Base-by-base conservation (phyloP, 176 grass and related monocot genomes). In the Eleusine coracana region DNA sequence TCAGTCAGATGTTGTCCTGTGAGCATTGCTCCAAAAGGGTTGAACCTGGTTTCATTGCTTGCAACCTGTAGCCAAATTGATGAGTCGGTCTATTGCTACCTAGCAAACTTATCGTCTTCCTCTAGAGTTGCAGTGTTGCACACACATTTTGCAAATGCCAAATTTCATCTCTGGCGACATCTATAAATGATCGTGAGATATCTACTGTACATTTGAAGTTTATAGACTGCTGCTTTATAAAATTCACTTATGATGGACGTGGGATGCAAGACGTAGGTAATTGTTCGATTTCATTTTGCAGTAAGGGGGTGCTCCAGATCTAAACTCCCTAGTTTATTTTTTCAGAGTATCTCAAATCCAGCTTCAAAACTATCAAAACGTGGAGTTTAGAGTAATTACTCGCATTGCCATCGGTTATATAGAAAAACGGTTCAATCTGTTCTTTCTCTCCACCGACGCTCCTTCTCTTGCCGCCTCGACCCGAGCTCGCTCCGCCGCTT, bases 1-100 rank as follows among this genome's bases (percentile, higher is more conserved):
- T 86, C 54, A 18, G 61, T 37, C 12, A 52, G 41, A 68, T 70
- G 40, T 6, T 74, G 38, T 70, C 12, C 23, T 37, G 54, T 73
- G 76, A 74, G 36, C 60, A 74, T 48, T 59, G 34, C 82, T 80
- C 13, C 42, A 70, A 63, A 70, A 63, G 23, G 23, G 50, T 36
- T 40, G 52, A 70, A 40, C 25, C 64, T 46, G 63, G 42, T 76
- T 81, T 44, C 14, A 1, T 16, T 73, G 86, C 56, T 64, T 71
- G 23, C 34, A 44, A 61, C 3, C 38, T 65, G 55, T 77, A 65
- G 52, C 50, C 44, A 49, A 74, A 83, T 80, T 5, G 59, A 52
- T 61, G 76, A 11, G 44, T 48, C 18, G 20, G 6, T 62, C 68
- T 29, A n/a, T 15, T 42, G 7, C 18, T 59, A 39, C 21, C 16